Percentiles rank a stretch among this genome's conserved stretches.
Evolutionary conservation across 2,329 filamentous ascomycete genomes (phyloP).

Genomic region (Epichloe uncinata): DNA sequence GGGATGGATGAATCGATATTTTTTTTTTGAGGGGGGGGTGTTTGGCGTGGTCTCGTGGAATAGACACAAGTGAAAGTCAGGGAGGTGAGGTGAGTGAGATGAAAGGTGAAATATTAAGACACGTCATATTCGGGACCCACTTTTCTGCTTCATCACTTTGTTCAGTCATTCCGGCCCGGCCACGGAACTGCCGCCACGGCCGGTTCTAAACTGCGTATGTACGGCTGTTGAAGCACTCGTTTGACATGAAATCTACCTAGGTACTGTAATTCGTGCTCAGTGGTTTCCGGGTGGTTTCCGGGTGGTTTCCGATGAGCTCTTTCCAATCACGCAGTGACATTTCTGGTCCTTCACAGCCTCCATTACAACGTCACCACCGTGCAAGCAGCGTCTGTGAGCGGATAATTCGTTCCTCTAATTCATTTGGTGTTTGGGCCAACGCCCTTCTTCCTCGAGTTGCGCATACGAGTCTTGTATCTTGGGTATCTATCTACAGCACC

Average conservation of each 20-base stretch:
- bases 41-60: background rate
- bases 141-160: background rate
- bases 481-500: background rate
- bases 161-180: background rate
- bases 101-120: background rate
- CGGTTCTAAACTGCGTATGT: too few species aligned
- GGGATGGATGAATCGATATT: background rate
- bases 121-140: background rate
- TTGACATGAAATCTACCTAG: too few species aligned
- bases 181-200: too few species aligned
- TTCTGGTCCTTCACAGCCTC: too few species aligned
- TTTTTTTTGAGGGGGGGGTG: background rate
- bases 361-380: too few species aligned
- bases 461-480: background rate
- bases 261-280: too few species aligned
- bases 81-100: background rate
- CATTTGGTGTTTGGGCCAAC: background rate
- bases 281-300: too few species aligned
- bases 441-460: background rate
- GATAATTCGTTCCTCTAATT: background rate
- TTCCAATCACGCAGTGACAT: too few species aligned
- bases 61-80: background rate
- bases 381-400: too few species aligned
- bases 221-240: too few species aligned
- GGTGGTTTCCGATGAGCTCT: too few species aligned